These are phyloP conservation scores for Ustilago loliicola DNA, from an alignment of 1,284 basidiomycete genomes.

Conservation along the genomic window DNA sequence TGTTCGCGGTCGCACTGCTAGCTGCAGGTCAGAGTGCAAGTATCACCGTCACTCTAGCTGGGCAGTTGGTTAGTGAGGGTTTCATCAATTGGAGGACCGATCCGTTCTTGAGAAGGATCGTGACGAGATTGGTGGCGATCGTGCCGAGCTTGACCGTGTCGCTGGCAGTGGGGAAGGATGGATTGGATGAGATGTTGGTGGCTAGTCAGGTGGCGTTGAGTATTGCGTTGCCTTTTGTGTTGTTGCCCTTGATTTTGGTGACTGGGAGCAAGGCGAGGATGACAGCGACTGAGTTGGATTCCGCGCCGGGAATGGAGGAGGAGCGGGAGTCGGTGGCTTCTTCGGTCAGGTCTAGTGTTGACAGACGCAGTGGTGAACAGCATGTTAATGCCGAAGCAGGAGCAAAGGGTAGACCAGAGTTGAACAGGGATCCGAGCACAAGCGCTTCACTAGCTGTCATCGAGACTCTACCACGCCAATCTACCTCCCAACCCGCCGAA, in stretches of 20 bases:
- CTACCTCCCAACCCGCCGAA: neutral
- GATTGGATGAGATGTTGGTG: slow-evolving; percentile 85
- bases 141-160: slow-evolving; percentile 89
- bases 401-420: neutral
- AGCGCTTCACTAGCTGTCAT: slow-evolving; percentile 16
- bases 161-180: slow-evolving; percentile 79
- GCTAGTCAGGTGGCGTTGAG: slow-evolving; percentile 88
- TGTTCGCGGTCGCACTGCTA: slow-evolving; percentile 67
- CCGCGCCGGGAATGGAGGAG: neutral
- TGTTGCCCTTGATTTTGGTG: slow-evolving; percentile 61
- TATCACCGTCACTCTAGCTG: slow-evolving; percentile 91
- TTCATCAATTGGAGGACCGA: slow-evolving; percentile 91
- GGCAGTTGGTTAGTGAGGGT: slow-evolving; percentile 91
- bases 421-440: slow-evolving; percentile 7
- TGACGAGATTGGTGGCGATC: slow-evolving; percentile 87
- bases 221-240: slow-evolving; percentile 82
- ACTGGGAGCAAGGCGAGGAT: slow-evolving; percentile 58
- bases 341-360: slow-evolving; percentile 19
- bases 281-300: slow-evolving; percentile 32
- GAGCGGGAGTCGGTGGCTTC: slow-evolving; percentile 5
- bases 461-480: slow-evolving; percentile 16
- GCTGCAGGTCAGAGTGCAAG: slow-evolving; percentile 91
- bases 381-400: no score
- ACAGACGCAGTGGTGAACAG: slow-evolving; percentile 7
- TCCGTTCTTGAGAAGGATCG: slow-evolving; percentile 81